Evolutionary conservation across 352 stramenopile species (phyloP).

Genomic region (Thraustochytrium sp.): DNA sequence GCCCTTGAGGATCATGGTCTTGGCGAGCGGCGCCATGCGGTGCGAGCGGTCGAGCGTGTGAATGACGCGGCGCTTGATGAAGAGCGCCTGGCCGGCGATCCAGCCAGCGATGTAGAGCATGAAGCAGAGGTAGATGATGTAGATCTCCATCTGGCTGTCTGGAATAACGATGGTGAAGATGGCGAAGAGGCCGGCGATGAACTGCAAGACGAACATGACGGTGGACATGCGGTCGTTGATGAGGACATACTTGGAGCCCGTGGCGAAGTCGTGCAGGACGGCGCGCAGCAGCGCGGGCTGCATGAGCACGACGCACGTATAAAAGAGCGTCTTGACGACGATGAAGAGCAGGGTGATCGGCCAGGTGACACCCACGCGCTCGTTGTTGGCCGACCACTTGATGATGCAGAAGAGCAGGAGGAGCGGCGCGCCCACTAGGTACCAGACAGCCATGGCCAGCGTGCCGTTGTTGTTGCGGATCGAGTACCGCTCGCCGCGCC

Average conservation of each 20-base stretch:
- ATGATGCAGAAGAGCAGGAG: constrained; percentile 13
- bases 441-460: constrained; percentile 12
- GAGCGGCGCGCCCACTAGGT: background rate
- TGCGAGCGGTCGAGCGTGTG: constrained; percentile 22
- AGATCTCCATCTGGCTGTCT: background rate
- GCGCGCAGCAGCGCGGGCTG: constrained; percentile 1
- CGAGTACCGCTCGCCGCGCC: background rate
- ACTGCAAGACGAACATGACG: background rate
- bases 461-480: background rate
- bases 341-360: background rate
- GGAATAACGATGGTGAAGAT: background rate
- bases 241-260: background rate
- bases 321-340: constrained; percentile 9
- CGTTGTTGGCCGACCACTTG: background rate
- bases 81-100: constrained; percentile 10
- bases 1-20: background rate
- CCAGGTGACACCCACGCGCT: constrained; percentile 30
- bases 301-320: constrained; percentile 15
- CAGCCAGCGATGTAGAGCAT: background rate
- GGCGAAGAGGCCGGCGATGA: background rate
- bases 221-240: background rate
- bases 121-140: background rate
- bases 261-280: background rate
- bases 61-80: background rate
- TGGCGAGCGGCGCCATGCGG: background rate